Conservation (phyloP, 805 yeast genomes). For the Saturnispora kantuleensis region DNA sequence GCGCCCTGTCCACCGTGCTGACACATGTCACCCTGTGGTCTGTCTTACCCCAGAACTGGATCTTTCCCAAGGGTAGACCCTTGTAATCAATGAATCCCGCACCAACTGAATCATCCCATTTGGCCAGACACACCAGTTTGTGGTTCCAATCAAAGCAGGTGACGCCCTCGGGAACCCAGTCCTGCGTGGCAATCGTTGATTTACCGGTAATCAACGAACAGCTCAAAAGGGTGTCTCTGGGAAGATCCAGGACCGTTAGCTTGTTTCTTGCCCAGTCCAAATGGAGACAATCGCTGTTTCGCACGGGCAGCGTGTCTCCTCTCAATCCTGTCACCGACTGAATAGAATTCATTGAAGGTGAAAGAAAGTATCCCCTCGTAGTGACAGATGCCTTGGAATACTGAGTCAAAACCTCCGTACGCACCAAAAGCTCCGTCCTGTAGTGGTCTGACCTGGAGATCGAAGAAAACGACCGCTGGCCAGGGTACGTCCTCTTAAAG, state of each 20-base stretch:
- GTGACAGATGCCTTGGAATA: slow-evolving; percentile 7
- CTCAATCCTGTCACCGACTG: slow-evolving; percentile 4
- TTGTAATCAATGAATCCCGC: slow-evolving; percentile 19
- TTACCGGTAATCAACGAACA: slow-evolving; percentile 12
- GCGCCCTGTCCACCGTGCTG: slow-evolving; percentile 6
- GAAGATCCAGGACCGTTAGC: slow-evolving; percentile 8
- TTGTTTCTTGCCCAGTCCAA: slow-evolving; percentile 11
- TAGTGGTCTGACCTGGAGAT: slow-evolving; percentile 35
- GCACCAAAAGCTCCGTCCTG: slow-evolving; percentile 36
- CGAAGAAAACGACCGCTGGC: slow-evolving; percentile 29
- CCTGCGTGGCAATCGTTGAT: slow-evolving; percentile 11
- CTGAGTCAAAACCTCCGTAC: slow-evolving; percentile 25
- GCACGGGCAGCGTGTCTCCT: slow-evolving; percentile 2
- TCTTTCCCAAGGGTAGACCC: slow-evolving; percentile 11
- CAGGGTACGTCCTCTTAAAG: slow-evolving; percentile 32
- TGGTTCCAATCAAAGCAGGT: slow-evolving; percentile 21
- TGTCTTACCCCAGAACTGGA: slow-evolving; percentile 8
- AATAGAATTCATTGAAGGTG: slow-evolving; percentile 2
- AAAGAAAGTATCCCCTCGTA: slow-evolving; percentile 5
- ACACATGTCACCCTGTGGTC: slow-evolving; percentile 8
- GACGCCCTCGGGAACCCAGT: slow-evolving; percentile 23
- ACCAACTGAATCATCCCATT: slow-evolving; percentile 27
- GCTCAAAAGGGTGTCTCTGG: slow-evolving; percentile 5
- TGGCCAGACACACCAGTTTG: slow-evolving; percentile 23
- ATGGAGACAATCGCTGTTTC: slow-evolving; percentile 1